Evolutionary conservation across 768 basidiomycete genomes (phyloP), one percentile per base, ranked within the genome.

Genomic region (Boletus vinaceobasis): DNA sequence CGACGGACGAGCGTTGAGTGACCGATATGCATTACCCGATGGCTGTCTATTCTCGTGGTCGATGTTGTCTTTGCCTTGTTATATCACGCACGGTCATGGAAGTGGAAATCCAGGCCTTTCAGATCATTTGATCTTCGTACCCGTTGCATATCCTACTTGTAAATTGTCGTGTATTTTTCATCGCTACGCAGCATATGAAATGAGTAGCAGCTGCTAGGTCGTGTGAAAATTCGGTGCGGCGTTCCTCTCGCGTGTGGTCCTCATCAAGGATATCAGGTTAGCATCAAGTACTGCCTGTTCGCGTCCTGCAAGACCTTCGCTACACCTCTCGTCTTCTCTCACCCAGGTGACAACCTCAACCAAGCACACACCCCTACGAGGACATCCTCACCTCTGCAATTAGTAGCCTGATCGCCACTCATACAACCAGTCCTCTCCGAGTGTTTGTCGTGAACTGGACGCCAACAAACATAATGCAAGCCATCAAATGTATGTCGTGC

Each of bases 401-500:
- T 53, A 48, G 44, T 33, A 63, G 58, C 55, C 38, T 48, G 47
- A 66, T 59, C 55, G 57, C 42, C 50, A 15, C 48, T 46, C 57
- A 35, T 52, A 31, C 56, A 64, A 50, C 55, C 45, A 47, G 43
- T 44, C 50, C 42, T 48, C 55, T 49, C 43, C 50, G 43, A 38
- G 57, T 44, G 42, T 42, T 54, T 39, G 44, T 52, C 57, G 55
- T 42, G 36, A 58, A 50, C 56, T 57, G 58, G 57, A 61, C 60
- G 1, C 51, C 53, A 59, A 54, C 54, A 39, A 47, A 45, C 60
- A 59, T 49, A 64, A 93, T 93, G 90, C 90, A 93, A 79, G 88
- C 90, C 69, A 93, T 93, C 69, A 93, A 93, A 82, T 93, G 91
- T 90, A 64, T 58, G 84, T 75, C 52, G n/a, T 50, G 32, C 48